phyloP scores from a whole-genome alignment of 306 rosid genomes.

The Lupinus albus region DNA sequence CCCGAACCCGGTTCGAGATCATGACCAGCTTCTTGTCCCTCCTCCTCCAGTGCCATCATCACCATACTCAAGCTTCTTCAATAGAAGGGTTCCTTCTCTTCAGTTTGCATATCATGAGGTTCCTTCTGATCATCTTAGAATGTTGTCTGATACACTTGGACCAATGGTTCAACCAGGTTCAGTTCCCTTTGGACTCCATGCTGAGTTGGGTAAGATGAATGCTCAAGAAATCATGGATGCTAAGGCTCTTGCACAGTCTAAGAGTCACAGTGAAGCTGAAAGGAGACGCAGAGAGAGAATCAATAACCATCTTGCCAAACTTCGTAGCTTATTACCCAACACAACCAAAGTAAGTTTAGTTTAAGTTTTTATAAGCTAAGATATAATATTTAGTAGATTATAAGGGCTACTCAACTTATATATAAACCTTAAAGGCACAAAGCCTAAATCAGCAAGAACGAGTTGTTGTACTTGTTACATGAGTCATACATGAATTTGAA shows the following conservation, averaged over 20 bases:
- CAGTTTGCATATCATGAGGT: constrained; percentile 72
- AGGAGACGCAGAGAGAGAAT: constrained; percentile 92
- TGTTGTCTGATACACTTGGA: constrained; percentile 72
- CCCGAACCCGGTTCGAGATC: constrained; percentile 52
- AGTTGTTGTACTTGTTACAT: too few species aligned
- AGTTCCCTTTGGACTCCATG: constrained; percentile 74
- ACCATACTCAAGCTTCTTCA: constrained; percentile 61
- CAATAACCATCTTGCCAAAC: constrained; percentile 88
- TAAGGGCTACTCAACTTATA: too few species aligned
- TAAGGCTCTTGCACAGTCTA: constrained; percentile 89
- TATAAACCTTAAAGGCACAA: too few species aligned
- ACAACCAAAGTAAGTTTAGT: constrained; percentile 80
- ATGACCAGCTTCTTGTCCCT: constrained; percentile 58
- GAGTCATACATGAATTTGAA: background rate
- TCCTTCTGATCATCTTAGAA: constrained; percentile 68
- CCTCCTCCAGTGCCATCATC: constrained; percentile 45
- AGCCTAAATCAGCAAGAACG: too few species aligned
- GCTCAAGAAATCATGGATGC: constrained; percentile 97
- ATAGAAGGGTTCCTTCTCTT: constrained; percentile 63
- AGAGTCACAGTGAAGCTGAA: constrained; percentile 93
- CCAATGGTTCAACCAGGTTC: constrained; percentile 65
- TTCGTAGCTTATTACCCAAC: constrained; percentile 84
- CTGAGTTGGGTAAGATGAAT: constrained; percentile 76
- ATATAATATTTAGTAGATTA: too few species aligned
- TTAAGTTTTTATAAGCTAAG: background rate